Conservation (phyloP, 768 basidiomycete species). For the Lactarius evosmus region DNA sequence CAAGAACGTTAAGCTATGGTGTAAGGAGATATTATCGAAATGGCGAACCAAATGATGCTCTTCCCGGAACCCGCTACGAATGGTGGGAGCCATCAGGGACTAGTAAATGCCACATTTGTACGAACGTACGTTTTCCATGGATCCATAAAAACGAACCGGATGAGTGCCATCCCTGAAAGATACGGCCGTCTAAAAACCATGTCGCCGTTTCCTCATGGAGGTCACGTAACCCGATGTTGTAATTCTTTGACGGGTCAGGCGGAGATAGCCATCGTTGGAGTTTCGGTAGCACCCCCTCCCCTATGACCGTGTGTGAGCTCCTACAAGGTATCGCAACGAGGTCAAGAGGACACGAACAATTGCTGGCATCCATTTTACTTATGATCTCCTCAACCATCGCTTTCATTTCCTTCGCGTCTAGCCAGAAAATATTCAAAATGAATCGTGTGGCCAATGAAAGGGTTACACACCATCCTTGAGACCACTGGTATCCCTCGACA, state of each 20-base stretch:
- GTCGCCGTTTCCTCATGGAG: background rate
- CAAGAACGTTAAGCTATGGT: background rate
- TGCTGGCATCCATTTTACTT: no score
- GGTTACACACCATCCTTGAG: background rate
- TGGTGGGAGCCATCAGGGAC: background rate
- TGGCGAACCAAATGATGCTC: background rate
- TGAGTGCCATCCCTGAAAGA: background rate
- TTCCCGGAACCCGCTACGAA: background rate
- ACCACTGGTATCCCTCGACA: background rate
- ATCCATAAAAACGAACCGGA: background rate
- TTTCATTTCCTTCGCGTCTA: no score
- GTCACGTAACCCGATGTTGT: background rate
- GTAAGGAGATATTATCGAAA: background rate
- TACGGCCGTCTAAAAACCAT: background rate
- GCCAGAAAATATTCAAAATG: no score
- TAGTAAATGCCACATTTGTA: background rate
- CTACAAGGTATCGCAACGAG: no score
- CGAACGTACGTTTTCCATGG: background rate
- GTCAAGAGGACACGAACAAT: no score
- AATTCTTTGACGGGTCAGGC: background rate
- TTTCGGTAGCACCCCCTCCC: no score
- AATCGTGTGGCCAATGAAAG: background rate
- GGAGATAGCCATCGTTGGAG: background rate
- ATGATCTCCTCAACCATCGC: no score
- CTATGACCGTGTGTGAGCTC: no score